A percentile compares a stretch with the other conserved stretches of the same genome.
Conservation (phyloP, 192 early-diverging fungal genomes). For the Haplosporangium gracile region DNA sequence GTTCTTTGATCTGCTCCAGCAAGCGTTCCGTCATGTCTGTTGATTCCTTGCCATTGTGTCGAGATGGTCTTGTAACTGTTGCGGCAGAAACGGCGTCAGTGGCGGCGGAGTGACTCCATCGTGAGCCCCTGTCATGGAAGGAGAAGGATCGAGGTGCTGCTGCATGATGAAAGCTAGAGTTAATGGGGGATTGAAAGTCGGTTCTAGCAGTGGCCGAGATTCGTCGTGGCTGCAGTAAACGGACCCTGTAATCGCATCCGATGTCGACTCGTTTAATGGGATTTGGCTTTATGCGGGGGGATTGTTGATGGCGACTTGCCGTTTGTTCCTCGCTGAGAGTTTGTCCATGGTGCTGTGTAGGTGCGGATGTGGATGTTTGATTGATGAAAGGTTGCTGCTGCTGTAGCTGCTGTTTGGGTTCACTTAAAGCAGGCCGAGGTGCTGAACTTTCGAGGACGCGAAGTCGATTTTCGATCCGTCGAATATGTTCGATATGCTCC, state of each 20-base stretch:
- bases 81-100: neutral
- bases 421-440: neutral
- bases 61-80: neutral
- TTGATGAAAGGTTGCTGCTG: neutral
- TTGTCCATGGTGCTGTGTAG: no score
- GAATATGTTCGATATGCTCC: neutral
- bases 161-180: neutral
- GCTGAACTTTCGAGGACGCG: neutral
- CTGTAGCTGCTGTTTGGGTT: neutral
- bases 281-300: neutral
- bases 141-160: neutral
- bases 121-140: neutral
- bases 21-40: neutral
- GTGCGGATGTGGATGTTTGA: neutral
- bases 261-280: neutral
- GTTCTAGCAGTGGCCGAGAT: neutral
- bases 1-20: neutral
- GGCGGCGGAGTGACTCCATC: neutral
- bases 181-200: neutral
- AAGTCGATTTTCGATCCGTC: neutral
- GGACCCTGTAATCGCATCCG: neutral
- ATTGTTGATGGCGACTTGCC: neutral
- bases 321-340: neutral
- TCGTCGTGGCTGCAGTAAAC: neutral
- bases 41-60: neutral